These are phyloP conservation scores for Tulasnella sp. DNA, from an alignment of 768 basidiomycete genomes.

Conservation along the genomic window DNA sequence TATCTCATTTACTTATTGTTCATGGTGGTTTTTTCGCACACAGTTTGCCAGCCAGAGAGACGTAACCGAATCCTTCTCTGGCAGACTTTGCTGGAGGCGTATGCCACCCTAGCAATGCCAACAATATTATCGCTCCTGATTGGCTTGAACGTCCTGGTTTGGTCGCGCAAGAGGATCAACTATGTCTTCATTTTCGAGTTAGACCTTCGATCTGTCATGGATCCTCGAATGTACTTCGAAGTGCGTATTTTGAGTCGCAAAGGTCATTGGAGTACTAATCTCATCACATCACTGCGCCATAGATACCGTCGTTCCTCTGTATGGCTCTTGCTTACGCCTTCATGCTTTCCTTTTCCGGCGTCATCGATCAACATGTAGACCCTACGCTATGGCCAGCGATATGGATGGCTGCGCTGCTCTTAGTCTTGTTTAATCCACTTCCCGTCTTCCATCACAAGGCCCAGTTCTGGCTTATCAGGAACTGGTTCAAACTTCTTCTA, in stretches of 20 bases:
- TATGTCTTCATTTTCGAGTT: constrained; percentile 89
- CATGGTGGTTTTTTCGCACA: not conserved
- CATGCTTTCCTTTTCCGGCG: constrained; percentile 66
- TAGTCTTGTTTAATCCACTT: constrained; percentile 66
- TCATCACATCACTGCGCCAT: no score
- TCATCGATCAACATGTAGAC: constrained; percentile 44
- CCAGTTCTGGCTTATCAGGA: constrained; percentile 73
- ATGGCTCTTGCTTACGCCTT: constrained; percentile 66
- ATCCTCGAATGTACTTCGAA: constrained; percentile 69
- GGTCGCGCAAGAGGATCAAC: constrained; percentile 70
- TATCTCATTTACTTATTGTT: constrained; percentile 7
- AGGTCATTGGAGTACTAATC: no score
- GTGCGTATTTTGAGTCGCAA: constrained; percentile 27
- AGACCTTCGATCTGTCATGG: constrained; percentile 57
- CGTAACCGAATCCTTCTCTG: constrained; percentile 51
- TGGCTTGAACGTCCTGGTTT: constrained; percentile 74
- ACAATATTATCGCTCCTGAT: constrained; percentile 66
- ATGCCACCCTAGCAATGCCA: constrained; percentile 63
- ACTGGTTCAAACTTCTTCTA: constrained; percentile 47
- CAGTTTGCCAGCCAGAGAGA: constrained; percentile 48
- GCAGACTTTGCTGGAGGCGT: constrained; percentile 67
- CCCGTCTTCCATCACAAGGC: constrained; percentile 52
- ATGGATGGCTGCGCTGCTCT: constrained; percentile 57
- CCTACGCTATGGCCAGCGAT: constrained; percentile 72
- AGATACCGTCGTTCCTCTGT: constrained; percentile 78